These are phyloP conservation scores for Gloeopeniophorella convolvens DNA, from an alignment of 768 basidiomycete genomes.

Conservation along the genomic window DNA sequence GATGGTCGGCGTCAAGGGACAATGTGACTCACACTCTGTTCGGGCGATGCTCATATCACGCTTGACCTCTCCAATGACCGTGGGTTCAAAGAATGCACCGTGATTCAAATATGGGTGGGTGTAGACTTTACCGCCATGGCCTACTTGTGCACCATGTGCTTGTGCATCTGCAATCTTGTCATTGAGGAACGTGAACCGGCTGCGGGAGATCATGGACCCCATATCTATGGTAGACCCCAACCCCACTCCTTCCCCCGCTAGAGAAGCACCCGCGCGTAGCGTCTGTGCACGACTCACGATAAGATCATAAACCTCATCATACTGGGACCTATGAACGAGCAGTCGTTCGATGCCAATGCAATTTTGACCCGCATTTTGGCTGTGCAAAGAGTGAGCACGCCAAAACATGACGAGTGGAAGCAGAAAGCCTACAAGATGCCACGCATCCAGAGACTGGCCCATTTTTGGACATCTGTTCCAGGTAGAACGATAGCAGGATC, in stretches of 20 bases:
- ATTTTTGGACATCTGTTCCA: constrained; percentile 73
- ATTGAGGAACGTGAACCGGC: constrained; percentile 45
- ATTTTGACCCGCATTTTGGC: constrained; percentile 92
- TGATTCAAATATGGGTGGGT: constrained; percentile 60
- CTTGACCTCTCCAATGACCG: constrained; percentile 76
- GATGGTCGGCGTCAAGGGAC: neutral
- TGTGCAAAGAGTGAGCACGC: constrained; percentile 25
- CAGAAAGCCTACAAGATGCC: constrained; percentile 71
- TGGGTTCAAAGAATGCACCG: constrained; percentile 82
- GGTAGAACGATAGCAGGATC: constrained; percentile 90
- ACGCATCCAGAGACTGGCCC: constrained; percentile 80
- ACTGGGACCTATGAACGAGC: constrained; percentile 73
- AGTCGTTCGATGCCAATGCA: constrained; percentile 96
- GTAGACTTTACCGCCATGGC: constrained; percentile 59
- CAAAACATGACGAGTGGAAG: neutral
- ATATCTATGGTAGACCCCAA: constrained; percentile 66
- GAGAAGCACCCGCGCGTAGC: constrained; percentile 73
- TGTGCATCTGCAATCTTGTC: constrained; percentile 59
- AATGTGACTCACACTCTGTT: constrained; percentile 56
- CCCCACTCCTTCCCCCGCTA: constrained; percentile 68
- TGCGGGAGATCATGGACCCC: constrained; percentile 59
- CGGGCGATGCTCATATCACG: constrained; percentile 70
- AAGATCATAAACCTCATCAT: constrained; percentile 64
- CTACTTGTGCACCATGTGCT: constrained; percentile 55
- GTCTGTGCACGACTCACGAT: constrained; percentile 58